Evolutionary conservation across 139 green algal species (phyloP), one percentile per base, ranked within the genome.

Genomic region (Micractinium sp.): DNA sequence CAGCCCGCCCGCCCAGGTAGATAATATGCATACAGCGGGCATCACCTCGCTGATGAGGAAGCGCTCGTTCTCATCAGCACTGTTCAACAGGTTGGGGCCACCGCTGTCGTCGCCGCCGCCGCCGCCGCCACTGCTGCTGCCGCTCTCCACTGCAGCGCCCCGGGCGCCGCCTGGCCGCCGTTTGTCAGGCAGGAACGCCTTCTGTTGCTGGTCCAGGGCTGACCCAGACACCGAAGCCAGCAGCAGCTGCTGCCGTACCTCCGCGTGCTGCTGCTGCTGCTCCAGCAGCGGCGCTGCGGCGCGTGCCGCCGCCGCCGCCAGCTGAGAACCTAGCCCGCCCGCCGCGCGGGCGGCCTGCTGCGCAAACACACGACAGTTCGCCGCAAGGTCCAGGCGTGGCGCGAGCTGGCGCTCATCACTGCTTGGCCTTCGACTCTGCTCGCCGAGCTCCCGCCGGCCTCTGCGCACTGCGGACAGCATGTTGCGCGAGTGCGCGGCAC

Each of bases 31-130:
- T 53, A 74, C 89, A 15, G 47, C 0, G 29, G 19, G 38, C 25
- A 47, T 76, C 71, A 95, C 93, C 92, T 97, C 95, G 33, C 92
- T 95, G 63, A 97, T 95, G 0, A 97, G 90, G 47, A 97, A 96
- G 35, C 94, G 91, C 61, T 97, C 94, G 77, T 90, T 82, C 19
- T 76, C 56, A 25, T 85, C 66, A 2, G 75, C 75, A n/a, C 38
- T 36, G 4, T 36, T 63, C 25, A 79, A 18, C 16, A 69, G 19
- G 15, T 60, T 78, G 13, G 38, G 22, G 29, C 18, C 60, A 3
- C 35, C 60, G 18, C 67, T 35, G 12, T 31, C 67, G 35, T 29
- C 76, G 60, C 73, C 39, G 85, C 67, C 33, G 41, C 85, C 47
- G 38, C 12, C 67, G 31, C 12, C 33, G 5, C n/a, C 60, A 14